A percentile compares a stretch with the other conserved stretches of the same genome.
Evolutionary conservation across 257 asterid species (phyloP).

Genomic region (Solanum medicagineum): DNA sequence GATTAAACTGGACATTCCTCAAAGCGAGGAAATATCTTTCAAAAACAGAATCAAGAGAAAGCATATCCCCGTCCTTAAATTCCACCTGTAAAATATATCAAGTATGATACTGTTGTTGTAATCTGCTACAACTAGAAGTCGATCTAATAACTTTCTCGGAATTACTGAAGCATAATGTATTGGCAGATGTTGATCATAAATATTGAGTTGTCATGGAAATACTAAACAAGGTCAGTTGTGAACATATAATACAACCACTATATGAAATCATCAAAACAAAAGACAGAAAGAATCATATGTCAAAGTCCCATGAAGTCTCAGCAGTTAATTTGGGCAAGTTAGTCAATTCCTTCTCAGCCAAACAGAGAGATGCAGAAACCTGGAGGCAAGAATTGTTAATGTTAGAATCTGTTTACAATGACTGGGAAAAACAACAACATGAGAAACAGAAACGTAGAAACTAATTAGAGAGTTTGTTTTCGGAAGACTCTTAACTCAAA

Average conservation of each 20-base stretch:
- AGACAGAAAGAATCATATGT: constrained; percentile 28
- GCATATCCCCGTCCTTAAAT: too few relatives aligned
- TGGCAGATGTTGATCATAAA: neutral
- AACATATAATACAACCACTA: neutral
- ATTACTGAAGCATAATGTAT: neutral
- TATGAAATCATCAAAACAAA: neutral
- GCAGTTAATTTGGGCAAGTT: constrained; percentile 61
- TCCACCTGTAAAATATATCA: neutral
- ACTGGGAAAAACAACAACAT: neutral
- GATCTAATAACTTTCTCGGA: too few relatives aligned
- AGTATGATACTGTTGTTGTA: neutral
- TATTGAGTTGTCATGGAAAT: neutral
- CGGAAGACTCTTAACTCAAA: too few relatives aligned
- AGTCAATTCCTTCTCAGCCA: constrained; percentile 36
- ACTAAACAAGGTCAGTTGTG: neutral
- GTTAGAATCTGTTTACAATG: neutral
- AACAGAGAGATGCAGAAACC: constrained; percentile 56
- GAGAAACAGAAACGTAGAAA: too few relatives aligned
- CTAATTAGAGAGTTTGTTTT: too few relatives aligned
- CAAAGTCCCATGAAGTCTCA: constrained; percentile 72
- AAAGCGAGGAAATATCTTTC: too few relatives aligned
- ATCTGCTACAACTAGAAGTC: neutral
- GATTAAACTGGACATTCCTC: too few relatives aligned
- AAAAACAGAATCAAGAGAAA: too few relatives aligned
- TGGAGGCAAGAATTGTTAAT: constrained; percentile 14